Evolutionary conservation across 2,329 filamentous ascomycete species (phyloP).

Genomic region (Xylaria digitata): DNA sequence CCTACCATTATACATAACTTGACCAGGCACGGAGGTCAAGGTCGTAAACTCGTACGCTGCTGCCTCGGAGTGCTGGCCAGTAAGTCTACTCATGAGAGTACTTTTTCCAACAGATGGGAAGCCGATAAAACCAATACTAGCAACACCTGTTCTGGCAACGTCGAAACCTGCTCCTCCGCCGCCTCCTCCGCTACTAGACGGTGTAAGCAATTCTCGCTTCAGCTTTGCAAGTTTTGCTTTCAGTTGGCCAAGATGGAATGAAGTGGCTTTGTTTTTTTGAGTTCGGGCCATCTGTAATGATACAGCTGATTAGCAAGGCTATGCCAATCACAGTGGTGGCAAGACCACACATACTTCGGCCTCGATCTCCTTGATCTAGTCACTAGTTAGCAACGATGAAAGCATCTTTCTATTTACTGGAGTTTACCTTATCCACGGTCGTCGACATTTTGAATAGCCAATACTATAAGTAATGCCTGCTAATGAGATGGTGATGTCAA

Average conservation of each 20-base stretch:
- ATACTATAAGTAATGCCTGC: background rate
- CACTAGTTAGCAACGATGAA: conserved; percentile 49
- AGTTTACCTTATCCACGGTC: conserved; percentile 90
- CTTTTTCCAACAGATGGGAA: conserved; percentile 99
- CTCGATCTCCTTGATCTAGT: conserved; percentile 95
- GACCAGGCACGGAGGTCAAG: conserved; percentile 94
- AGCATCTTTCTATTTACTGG: conserved; percentile 32
- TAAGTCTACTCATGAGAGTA: conserved; percentile 94
- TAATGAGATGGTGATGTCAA: conserved; percentile 1
- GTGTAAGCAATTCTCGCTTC: conserved; percentile 93
- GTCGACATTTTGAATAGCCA: conserved; percentile 82
- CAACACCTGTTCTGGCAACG: conserved; percentile 96
- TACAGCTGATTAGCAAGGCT: conserved; percentile 38
- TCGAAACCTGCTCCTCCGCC: conserved; percentile 92
- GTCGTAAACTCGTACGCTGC: conserved; percentile 99
- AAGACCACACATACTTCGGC: conserved; percentile 74
- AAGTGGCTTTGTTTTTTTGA: conserved; percentile 97
- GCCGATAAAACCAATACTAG: conserved; percentile 96
- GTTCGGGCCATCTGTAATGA: conserved; percentile 84
- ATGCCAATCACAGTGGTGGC: conserved; percentile 13
- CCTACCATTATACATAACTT: conserved; percentile 89
- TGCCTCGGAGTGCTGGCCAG: conserved; percentile 95
- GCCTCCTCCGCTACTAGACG: conserved; percentile 80
- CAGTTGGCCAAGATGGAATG: conserved; percentile 92
- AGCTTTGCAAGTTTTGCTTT: conserved; percentile 99